Evolutionary conservation across 2,329 filamentous ascomycete species (phyloP).

Genomic region (Lasiodiplodia sp.): DNA sequence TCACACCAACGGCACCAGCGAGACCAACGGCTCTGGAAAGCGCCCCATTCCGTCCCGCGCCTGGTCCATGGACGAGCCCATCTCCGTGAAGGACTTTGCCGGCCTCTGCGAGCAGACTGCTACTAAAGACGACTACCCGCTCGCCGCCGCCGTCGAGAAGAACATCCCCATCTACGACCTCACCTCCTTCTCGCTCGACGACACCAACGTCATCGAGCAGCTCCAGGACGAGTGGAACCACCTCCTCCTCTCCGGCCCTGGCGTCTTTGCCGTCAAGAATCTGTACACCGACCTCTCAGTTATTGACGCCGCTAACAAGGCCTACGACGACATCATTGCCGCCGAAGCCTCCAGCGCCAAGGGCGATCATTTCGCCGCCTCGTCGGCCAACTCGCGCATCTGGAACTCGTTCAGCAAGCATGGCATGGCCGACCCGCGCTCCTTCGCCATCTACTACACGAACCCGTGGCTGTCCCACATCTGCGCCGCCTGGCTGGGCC

Average conservation of each 20-base stretch:
- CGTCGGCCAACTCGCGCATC: constrained; percentile 65
- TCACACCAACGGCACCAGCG: neutral
- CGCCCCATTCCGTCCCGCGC: constrained; percentile 36
- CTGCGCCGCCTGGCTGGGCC: constrained; percentile 65
- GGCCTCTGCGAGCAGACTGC: constrained; percentile 53
- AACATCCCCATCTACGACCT: constrained; percentile 67
- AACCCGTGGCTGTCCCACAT: constrained; percentile 65
- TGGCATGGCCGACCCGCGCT: constrained; percentile 57
- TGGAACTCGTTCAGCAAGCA: constrained; percentile 74
- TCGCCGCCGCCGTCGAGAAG: constrained; percentile 53
- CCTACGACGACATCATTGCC: constrained; percentile 59
- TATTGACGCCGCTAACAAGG: constrained; percentile 56
- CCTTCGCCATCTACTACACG: constrained; percentile 65
- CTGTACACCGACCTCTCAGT: constrained; percentile 56
- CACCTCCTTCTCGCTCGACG: constrained; percentile 44
- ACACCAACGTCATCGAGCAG: constrained; percentile 40
- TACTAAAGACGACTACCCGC: constrained; percentile 53
- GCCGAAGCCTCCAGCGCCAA: constrained; percentile 50
- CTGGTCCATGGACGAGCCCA: constrained; percentile 40
- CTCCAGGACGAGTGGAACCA: constrained; percentile 69
- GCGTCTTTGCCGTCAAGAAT: constrained; percentile 64
- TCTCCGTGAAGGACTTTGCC: constrained; percentile 55
- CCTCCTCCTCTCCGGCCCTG: constrained; percentile 63
- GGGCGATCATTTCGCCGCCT: constrained; percentile 68
- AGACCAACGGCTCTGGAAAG: constrained; percentile 4